phyloP scores from a whole-genome alignment of 192 early-diverging fungal species.

The Podila minutissima region DNA sequence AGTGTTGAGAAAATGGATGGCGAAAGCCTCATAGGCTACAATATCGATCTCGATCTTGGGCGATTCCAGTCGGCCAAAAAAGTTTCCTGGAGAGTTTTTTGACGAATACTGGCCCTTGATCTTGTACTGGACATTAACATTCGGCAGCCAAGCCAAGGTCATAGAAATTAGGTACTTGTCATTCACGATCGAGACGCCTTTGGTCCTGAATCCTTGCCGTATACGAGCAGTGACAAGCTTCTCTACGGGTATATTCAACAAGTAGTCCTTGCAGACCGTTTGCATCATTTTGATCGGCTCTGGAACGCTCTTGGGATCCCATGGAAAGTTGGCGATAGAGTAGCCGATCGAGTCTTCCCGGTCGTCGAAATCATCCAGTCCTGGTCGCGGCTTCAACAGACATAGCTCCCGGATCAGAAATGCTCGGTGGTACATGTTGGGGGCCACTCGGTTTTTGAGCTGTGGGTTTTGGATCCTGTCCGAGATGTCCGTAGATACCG shows the following conservation, averaged over 20 bases:
- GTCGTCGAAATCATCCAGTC: constrained; percentile 30
- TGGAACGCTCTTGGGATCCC: constrained; percentile 69
- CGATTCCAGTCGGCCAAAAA: constrained; percentile 50
- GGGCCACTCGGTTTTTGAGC: constrained; percentile 16
- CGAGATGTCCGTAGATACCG: constrained; percentile 10
- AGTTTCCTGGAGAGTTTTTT: constrained; percentile 10
- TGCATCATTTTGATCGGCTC: constrained; percentile 69
- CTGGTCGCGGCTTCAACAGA: constrained; percentile 44
- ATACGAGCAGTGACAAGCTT: constrained; percentile 72
- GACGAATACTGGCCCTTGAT: constrained; percentile 59
- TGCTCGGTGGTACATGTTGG: constrained; percentile 62
- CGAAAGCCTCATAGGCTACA: constrained; percentile 55
- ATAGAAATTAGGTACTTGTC: constrained; percentile 69
- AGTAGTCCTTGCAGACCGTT: constrained; percentile 72
- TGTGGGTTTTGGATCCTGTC: background rate
- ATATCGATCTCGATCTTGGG: constrained; percentile 63
- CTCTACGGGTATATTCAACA: constrained; percentile 65
- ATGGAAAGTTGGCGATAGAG: constrained; percentile 66
- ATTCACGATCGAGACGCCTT: constrained; percentile 60
- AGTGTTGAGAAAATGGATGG: constrained; percentile 55
- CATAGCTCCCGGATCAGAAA: constrained; percentile 58
- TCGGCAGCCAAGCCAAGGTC: constrained; percentile 76
- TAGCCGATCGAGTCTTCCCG: constrained; percentile 41
- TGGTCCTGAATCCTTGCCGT: constrained; percentile 75
- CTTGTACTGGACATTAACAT: constrained; percentile 79